A percentile compares a stretch with the other conserved stretches of the same genome.
Conservation (phyloP, 169 alveolate species). For the Plasmodium gaboni region DNA sequence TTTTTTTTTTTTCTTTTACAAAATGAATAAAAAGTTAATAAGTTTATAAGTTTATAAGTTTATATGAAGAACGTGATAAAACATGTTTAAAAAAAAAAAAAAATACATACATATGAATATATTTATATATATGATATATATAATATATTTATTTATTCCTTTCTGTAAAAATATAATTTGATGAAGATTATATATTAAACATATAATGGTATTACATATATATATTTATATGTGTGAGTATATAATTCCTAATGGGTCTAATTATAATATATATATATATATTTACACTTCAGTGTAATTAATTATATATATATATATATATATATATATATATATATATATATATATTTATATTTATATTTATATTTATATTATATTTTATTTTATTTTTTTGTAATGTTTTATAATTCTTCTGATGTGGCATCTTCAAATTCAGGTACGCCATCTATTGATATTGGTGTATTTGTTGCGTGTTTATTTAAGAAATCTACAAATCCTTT, state of each 20-base stretch:
- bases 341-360: not conserved
- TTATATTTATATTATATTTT: not conserved
- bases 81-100: too few relatives aligned
- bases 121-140: not conserved
- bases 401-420: slow-evolving; percentile 41
- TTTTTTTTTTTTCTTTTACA: too few relatives aligned
- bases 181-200: too few relatives aligned
- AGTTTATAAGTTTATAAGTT: too few relatives aligned
- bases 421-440: slow-evolving; percentile 30
- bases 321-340: slow-evolving; percentile 12
- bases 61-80: too few relatives aligned
- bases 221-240: too few relatives aligned
- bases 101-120: not conserved
- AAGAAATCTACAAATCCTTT: slow-evolving; percentile 83
- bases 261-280: too few relatives aligned
- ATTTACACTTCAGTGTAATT: slow-evolving; percentile 1
- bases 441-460: slow-evolving; percentile 58
- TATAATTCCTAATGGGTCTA: too few relatives aligned
- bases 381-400: not conserved
- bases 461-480: slow-evolving; percentile 77
- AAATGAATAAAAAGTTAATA: too few relatives aligned
- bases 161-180: too few relatives aligned
- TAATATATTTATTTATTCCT: not conserved
- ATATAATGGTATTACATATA: too few relatives aligned
- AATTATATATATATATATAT: not conserved